These are phyloP conservation scores for Nicotiana benthamiana DNA, from an alignment of 257 asterid genomes.

Conservation along the genomic window DNA sequence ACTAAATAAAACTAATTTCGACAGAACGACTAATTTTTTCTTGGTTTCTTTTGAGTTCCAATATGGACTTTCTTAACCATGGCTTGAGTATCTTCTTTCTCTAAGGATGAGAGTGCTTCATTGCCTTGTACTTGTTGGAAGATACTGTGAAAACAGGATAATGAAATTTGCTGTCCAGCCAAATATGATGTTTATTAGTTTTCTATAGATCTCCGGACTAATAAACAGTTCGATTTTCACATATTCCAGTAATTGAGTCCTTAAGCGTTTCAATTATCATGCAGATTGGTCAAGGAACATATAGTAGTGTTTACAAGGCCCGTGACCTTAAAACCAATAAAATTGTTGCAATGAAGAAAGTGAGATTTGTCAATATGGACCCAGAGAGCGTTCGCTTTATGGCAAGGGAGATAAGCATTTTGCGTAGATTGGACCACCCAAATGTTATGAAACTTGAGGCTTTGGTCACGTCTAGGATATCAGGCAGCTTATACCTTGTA, in stretches of 20 bases:
- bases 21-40: background rate
- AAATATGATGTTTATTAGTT: background rate
- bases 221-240: background rate
- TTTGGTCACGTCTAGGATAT: constrained; percentile 63
- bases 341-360: constrained; percentile 90
- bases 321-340: constrained; percentile 52
- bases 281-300: constrained; percentile 98
- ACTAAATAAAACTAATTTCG: background rate
- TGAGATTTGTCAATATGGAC: constrained; percentile 79
- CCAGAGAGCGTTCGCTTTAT: constrained; percentile 92
- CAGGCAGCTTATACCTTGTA: constrained; percentile 79
- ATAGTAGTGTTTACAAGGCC: constrained; percentile 93
- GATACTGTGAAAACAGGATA: background rate
- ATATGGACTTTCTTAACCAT: background rate
- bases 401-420: constrained; percentile 84
- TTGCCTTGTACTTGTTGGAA: background rate
- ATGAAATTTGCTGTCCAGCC: background rate
- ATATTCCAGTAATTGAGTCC: background rate
- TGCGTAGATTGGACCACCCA: constrained; percentile 80
- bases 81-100: background rate
- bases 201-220: background rate
- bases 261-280: background rate
- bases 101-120: background rate
- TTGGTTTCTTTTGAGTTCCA: background rate
- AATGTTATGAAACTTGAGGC: constrained; percentile 89